Evolutionary conservation across 2,329 filamentous ascomycete species (phyloP).

Genomic region (Hansfordia pulvinata): DNA sequence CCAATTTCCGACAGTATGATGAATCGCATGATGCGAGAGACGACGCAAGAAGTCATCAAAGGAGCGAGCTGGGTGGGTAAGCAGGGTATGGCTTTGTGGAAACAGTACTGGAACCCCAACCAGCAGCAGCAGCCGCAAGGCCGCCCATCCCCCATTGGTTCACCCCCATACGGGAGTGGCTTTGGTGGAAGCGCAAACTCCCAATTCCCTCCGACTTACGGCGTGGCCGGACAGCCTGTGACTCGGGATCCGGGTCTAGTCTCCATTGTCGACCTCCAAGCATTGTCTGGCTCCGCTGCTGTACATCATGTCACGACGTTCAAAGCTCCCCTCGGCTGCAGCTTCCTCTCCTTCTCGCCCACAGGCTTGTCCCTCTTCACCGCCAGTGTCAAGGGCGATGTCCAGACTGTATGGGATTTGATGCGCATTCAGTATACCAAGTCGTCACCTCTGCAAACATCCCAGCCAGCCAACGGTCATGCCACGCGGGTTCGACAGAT

Average conservation of each 20-base stretch:
- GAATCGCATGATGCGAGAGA: slow-evolving; percentile 66
- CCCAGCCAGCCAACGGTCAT: slow-evolving; percentile 28
- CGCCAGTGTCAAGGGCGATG: slow-evolving; percentile 71
- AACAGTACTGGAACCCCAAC: slow-evolving; percentile 60
- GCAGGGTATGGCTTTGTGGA: slow-evolving; percentile 65
- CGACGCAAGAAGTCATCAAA: slow-evolving; percentile 65
- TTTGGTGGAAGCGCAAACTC: no score
- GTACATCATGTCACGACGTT: slow-evolving; percentile 59
- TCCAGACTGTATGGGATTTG: slow-evolving; percentile 71
- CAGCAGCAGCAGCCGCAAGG: slow-evolving; percentile 30
- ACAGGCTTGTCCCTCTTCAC: slow-evolving; percentile 63
- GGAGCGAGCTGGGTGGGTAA: slow-evolving; percentile 66
- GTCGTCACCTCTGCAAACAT: slow-evolving; percentile 42
- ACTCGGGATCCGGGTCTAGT: slow-evolving; percentile 59
- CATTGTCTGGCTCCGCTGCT: slow-evolving; percentile 34
- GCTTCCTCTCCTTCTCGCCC: slow-evolving; percentile 67
- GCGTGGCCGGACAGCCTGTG: slow-evolving; percentile 39
- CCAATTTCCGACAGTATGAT: slow-evolving; percentile 58
- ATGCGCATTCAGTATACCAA: slow-evolving; percentile 51
- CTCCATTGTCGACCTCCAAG: slow-evolving; percentile 59
- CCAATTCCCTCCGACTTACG: slow-evolving; percentile 67
- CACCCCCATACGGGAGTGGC: slow-evolving; percentile 37
- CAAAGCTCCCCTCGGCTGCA: slow-evolving; percentile 58
- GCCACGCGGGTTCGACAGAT: slow-evolving; percentile 64
- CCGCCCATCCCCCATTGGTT: slow-evolving; percentile 26